Evolutionary conservation across 2,329 filamentous ascomycete species (phyloP).

Genomic region (Botrytis fragariae): DNA sequence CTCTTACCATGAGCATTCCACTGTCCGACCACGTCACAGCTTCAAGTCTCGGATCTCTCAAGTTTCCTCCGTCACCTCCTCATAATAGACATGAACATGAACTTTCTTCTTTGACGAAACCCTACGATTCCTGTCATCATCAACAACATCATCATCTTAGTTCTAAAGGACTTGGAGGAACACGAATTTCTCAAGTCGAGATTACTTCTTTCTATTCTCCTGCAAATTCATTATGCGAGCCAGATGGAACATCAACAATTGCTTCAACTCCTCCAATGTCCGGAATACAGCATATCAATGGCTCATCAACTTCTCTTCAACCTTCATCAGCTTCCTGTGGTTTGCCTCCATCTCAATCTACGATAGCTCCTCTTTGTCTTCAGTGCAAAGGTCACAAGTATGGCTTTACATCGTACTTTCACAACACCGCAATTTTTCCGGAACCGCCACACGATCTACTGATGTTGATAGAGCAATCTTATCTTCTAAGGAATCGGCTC

Average conservation of each 20-base stretch:
- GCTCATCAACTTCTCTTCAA: neutral
- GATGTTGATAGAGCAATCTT: constrained; percentile 29
- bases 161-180: neutral
- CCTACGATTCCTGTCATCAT: constrained; percentile 5
- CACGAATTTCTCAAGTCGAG: constrained; percentile 3
- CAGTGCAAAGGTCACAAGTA: constrained; percentile 32
- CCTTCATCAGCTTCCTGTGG: neutral
- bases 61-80: constrained; percentile 13
- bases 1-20: constrained; percentile 16
- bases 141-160: neutral
- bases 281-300: neutral
- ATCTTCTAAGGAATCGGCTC: constrained; percentile 29
- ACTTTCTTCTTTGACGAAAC: neutral
- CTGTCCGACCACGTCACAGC: neutral
- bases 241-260: constrained; percentile 9
- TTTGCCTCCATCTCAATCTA: neutral
- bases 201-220: constrained; percentile 10
- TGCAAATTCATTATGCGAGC: constrained; percentile 9
- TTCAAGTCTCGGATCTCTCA: constrained; percentile 3
- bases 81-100: constrained; percentile 14
- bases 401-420: constrained; percentile 34
- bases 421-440: constrained; percentile 30
- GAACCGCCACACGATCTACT: constrained; percentile 32
- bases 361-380: constrained; percentile 22
- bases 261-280: constrained; percentile 12